Base-by-base conservation (phyloP, 2,329 filamentous ascomycete genomes). In the Helminthosporium solani region DNA sequence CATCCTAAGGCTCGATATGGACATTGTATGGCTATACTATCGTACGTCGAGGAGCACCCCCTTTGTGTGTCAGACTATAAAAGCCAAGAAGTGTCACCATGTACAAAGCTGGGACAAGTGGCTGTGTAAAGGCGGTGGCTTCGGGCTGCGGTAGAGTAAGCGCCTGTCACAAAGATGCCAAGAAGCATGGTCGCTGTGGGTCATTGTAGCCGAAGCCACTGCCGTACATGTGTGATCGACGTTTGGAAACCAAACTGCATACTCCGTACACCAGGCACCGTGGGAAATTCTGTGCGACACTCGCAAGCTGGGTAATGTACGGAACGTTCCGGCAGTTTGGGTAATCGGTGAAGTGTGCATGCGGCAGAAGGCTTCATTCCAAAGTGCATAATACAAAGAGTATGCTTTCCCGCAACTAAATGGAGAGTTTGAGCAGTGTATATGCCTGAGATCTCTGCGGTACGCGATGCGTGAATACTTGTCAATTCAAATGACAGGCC, bases 171-270 rank as follows among this genome's bases (percentile, higher is more conserved):
- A 63, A 50, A 50, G 40, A 49, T 48, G 47, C 45, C 34, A 56
- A 50, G 44, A 39, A 28, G 21, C 44, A 57, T 60, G 59, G 57
- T 52, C 50, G 28, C 38, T 33, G 34, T 39, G 20, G 28, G 30
- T 20, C 15, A 18, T 21, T 3, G 30, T 28, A 36, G 37, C 31
- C 39, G 38, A 11, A 33, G 28, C n/a, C 21, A 33, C 18, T 56
- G 46, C 53, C 56, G 35, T 21, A 47, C 55, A 49, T 44, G 56
- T 48, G 41, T 59, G 52, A 53, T 51, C 49, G 37, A 42, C 50
- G 56, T 61, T 61, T 61, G 48, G 56, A 64, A 63, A 63, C 61
- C 52, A 50, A 47, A 46, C n/a, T n/a, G n/a, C n/a, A n/a, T n/a
- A n/a, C n/a, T n/a, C n/a, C n/a, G n/a, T n/a, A n/a, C n/a, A n/a